These are phyloP conservation scores for Malus hybrid DNA, from an alignment of 331 rosid species.

Conservation along the genomic window DNA sequence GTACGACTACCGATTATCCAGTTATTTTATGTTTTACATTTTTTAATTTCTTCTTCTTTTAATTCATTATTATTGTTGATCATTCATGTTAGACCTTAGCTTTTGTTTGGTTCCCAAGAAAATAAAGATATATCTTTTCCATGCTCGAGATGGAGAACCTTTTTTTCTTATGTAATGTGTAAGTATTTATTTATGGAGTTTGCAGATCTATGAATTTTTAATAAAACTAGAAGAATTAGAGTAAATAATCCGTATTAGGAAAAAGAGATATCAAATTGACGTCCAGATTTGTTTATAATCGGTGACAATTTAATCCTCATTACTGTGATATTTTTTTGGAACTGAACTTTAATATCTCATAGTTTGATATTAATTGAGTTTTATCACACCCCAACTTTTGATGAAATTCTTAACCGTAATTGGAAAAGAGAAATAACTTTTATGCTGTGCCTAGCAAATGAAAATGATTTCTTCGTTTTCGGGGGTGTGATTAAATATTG, in stretches of 20 bases:
- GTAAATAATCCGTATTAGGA: background rate
- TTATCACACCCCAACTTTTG: background rate
- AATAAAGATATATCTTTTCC: background rate
- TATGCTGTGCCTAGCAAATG: background rate
- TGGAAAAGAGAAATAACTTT: background rate
- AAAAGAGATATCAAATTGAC: background rate
- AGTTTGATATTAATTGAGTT: background rate
- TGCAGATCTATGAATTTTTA: background rate
- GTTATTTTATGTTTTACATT: background rate
- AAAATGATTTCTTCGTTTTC: no score
- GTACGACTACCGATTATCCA: background rate
- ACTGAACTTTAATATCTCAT: background rate
- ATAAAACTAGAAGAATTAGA: background rate
- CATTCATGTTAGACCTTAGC: background rate
- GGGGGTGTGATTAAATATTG: no score
- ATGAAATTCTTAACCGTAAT: background rate
- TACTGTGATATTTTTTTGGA: background rate
- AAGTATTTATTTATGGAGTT: background rate
- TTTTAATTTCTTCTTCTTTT: background rate
- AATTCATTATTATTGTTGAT: background rate
- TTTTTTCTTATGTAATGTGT: no score
- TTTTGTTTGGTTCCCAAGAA: background rate
- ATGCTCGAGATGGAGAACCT: background rate
- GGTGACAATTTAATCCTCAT: background rate
- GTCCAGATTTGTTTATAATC: background rate